Percentiles rank a stretch among this genome's conserved stretches.
These are phyloP conservation scores for Cajanus cajan DNA, from an alignment of 306 rosid species.

Conservation along the genomic window DNA sequence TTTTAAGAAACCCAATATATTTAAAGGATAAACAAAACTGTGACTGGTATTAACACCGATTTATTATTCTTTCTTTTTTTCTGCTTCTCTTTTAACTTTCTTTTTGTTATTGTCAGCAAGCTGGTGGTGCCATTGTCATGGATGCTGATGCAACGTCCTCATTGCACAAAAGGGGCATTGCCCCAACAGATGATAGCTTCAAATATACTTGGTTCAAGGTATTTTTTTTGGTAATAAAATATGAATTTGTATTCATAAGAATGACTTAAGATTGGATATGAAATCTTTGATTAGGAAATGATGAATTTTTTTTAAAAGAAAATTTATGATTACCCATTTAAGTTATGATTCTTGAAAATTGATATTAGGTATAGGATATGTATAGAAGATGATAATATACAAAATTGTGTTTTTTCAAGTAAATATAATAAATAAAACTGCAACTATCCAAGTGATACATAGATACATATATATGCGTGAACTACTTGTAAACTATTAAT, in stretches of 20 bases:
- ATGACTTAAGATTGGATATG: neutral
- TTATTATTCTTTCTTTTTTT: neutral
- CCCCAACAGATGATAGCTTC: conserved; percentile 82
- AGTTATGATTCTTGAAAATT: too few relatives aligned
- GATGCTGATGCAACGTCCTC: conserved; percentile 92
- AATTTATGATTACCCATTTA: too few relatives aligned
- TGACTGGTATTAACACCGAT: neutral
- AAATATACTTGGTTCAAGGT: conserved; percentile 83
- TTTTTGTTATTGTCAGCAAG: conserved; percentile 67
- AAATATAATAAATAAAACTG: too few relatives aligned
- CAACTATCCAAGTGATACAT: too few relatives aligned
- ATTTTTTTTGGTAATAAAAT: neutral
- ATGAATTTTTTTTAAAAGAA: too few relatives aligned
- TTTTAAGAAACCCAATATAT: neutral
- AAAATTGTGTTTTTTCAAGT: too few relatives aligned
- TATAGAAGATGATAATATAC: too few relatives aligned
- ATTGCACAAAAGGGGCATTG: conserved; percentile 65
- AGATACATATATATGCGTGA: too few relatives aligned
- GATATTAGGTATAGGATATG: too few relatives aligned
- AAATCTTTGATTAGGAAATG: too few relatives aligned
- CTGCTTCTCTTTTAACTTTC: neutral
- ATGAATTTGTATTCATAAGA: neutral
- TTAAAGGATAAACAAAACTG: neutral
- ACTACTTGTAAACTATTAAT: too few relatives aligned
- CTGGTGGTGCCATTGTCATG: conserved; percentile 85